These are phyloP conservation scores for Umbelopsis sp. DNA, from an alignment of 192 early-diverging fungal genomes.

Conservation along the genomic window DNA sequence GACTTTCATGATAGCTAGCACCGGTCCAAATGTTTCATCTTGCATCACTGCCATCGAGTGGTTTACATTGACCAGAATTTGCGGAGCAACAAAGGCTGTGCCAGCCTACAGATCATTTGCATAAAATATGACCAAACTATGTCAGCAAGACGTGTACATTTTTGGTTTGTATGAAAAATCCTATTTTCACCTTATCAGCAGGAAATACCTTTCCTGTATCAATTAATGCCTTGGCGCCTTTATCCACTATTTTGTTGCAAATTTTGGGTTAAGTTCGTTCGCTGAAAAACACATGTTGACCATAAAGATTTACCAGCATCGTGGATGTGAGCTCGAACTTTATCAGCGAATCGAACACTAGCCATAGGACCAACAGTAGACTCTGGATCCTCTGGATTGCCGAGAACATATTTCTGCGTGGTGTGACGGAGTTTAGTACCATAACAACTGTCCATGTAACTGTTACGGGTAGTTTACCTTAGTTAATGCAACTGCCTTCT, in stretches of 20 bases:
- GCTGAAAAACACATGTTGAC: neutral
- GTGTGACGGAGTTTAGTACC: too few species aligned
- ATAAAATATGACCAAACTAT: neutral
- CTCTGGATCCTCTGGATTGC: conserved; percentile 60
- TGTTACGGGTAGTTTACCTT: conserved; percentile 36
- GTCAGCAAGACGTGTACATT: neutral
- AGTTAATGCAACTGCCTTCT: conserved; percentile 54
- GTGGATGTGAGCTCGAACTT: conserved; percentile 65
- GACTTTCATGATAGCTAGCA: conserved; percentile 77
- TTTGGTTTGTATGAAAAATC: neutral
- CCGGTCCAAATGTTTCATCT: conserved; percentile 86
- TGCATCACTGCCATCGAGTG: conserved; percentile 77
- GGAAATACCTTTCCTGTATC: conserved; percentile 55
- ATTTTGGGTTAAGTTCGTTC: neutral
- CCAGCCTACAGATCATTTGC: conserved; percentile 31
- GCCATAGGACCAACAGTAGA: conserved; percentile 80
- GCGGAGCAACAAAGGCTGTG: conserved; percentile 74
- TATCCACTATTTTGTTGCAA: too few species aligned
- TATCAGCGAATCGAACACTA: conserved; percentile 62
- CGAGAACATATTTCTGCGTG: conserved; percentile 62
- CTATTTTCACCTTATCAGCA: conserved; percentile 48
- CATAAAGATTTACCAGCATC: conserved; percentile 56
- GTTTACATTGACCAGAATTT: conserved; percentile 72
- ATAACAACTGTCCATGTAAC: neutral
- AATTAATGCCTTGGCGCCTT: conserved; percentile 70